phyloP scores from a whole-genome alignment of 495 filamentous ascomycete species.

The Hyaloscypha bicolor region DNA sequence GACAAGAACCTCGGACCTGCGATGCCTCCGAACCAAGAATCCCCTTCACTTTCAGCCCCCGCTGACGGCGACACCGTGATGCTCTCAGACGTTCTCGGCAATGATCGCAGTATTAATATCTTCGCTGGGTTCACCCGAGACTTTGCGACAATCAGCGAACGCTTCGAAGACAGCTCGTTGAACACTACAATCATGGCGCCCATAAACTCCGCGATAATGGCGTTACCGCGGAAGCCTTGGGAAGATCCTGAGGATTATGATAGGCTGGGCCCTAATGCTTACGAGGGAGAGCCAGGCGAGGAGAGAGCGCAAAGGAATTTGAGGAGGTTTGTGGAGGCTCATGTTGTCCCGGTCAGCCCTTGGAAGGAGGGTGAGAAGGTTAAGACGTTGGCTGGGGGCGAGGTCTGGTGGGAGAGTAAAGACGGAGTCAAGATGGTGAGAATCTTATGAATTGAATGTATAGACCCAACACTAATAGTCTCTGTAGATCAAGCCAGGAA shows the following conservation, averaged over 20 bases:
- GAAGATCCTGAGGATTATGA: constrained; percentile 84
- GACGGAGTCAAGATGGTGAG: constrained; percentile 72
- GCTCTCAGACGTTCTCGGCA: constrained; percentile 83
- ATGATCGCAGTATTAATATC: constrained; percentile 79
- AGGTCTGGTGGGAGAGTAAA: constrained; percentile 79
- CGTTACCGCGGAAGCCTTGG: constrained; percentile 89
- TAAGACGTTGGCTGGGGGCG: constrained; percentile 68
- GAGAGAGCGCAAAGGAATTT: constrained; percentile 81
- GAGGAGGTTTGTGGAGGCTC: constrained; percentile 82
- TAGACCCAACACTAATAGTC: not conserved
- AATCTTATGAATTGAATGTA: constrained; percentile 12
- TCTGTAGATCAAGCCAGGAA: constrained; percentile 74
- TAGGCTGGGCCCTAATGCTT: constrained; percentile 72
- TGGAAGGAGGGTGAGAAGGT: constrained; percentile 79
- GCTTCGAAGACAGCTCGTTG: constrained; percentile 64
- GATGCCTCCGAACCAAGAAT: constrained; percentile 12
- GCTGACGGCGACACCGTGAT: constrained; percentile 25
- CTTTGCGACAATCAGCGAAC: constrained; percentile 68
- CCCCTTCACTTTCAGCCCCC: constrained; percentile 14
- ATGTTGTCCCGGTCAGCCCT: constrained; percentile 75
- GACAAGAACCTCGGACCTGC: constrained; percentile 26
- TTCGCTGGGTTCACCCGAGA: constrained; percentile 87
- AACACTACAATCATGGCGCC: constrained; percentile 94
- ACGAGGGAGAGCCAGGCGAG: constrained; percentile 76
- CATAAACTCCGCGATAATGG: constrained; percentile 76